These are phyloP conservation scores for Globisporangium canariense DNA, from an alignment of 352 stramenopile genomes.

Conservation along the genomic window DNA sequence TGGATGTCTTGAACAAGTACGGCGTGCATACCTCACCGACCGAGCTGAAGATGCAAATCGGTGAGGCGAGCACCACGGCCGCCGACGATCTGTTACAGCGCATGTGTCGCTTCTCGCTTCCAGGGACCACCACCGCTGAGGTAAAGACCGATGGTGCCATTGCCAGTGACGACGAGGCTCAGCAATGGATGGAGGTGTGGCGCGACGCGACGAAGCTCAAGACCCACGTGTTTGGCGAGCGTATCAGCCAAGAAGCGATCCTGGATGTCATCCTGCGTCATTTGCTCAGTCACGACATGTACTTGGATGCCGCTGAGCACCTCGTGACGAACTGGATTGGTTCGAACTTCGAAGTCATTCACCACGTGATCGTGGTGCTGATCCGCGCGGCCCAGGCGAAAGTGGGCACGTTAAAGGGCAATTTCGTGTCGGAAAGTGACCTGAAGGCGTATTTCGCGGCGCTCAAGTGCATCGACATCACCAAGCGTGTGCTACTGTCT, in stretches of 20 bases:
- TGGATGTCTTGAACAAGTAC: constrained; percentile 69
- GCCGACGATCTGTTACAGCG: constrained; percentile 32
- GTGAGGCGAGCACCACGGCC: constrained; percentile 4
- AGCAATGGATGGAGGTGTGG: constrained; percentile 53
- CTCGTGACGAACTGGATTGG: constrained; percentile 53
- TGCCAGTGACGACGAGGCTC: background rate
- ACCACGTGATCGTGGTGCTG: constrained; percentile 43
- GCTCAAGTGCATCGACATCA: constrained; percentile 31
- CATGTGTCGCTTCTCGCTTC: constrained; percentile 47
- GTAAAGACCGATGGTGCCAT: background rate
- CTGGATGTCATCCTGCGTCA: constrained; percentile 51
- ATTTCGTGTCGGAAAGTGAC: constrained; percentile 29
- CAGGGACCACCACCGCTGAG: background rate
- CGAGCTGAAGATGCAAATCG: constrained; percentile 21
- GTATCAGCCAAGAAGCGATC: constrained; percentile 50
- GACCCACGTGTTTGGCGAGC: constrained; percentile 65
- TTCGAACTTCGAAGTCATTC: constrained; percentile 36
- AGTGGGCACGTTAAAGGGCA: constrained; percentile 28
- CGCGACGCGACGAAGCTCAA: constrained; percentile 68
- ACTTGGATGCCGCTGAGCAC: constrained; percentile 31
- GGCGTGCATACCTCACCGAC: constrained; percentile 31
- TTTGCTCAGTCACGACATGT: constrained; percentile 30
- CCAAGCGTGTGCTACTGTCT: constrained; percentile 32
- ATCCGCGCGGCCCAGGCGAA: constrained; percentile 28
- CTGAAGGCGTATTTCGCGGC: constrained; percentile 29